Percentiles rank a stretch among this genome's conserved stretches.
Conservation (phyloP, 331 rosid genomes). For the Phaseolus coccineus region DNA sequence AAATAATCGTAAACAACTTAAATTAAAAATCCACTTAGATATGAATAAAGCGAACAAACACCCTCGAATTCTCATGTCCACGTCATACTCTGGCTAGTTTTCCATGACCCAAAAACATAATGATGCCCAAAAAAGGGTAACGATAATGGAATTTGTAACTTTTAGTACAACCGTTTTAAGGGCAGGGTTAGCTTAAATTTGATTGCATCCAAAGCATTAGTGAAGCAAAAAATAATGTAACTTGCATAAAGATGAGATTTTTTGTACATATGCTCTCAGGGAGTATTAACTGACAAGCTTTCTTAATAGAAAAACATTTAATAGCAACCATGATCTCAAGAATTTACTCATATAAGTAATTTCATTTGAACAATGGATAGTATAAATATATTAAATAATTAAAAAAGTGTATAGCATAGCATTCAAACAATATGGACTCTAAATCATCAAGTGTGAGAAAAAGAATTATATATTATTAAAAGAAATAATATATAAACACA, state of each 20-base stretch:
- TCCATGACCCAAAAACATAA: no score
- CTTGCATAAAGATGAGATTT: slow-evolving; percentile 13
- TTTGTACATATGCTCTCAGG: neutral
- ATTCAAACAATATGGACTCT: slow-evolving; percentile 29
- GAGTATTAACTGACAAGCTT: slow-evolving; percentile 2
- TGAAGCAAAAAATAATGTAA: slow-evolving; percentile 1
- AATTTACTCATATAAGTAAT: neutral
- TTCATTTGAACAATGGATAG: neutral
- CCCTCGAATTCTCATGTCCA: no score
- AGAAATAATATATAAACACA: slow-evolving; percentile 23
- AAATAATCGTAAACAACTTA: no score
- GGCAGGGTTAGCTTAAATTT: neutral
- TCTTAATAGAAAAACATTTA: neutral
- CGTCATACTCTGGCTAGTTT: no score
- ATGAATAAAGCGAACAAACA: no score
- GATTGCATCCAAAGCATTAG: slow-evolving; percentile 4
- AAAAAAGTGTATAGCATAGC: slow-evolving; percentile 12
- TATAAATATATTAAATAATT: neutral
- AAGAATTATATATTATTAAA: slow-evolving; percentile 4
- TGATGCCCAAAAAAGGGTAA: no score
- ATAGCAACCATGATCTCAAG: neutral
- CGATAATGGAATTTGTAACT: neutral
- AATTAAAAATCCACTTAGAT: no score
- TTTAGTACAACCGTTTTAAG: neutral
- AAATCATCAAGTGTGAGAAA: slow-evolving; percentile 10